Evolutionary conservation across 2,329 filamentous ascomycete species (phyloP).

Genomic region (Sarocladium oryzae): DNA sequence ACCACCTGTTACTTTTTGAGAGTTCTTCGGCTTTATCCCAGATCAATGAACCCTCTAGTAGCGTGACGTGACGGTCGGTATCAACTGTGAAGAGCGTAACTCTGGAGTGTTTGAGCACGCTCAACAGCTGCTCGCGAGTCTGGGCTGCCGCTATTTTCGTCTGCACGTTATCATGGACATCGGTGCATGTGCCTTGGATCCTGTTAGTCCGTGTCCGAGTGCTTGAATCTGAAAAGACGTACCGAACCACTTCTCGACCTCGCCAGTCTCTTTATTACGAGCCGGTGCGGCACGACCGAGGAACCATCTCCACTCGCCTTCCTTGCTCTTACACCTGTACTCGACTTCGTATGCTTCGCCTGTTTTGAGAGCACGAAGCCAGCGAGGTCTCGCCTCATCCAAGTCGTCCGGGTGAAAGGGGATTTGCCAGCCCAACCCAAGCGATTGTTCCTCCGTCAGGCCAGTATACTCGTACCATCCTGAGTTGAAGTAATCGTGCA

Average conservation of each 20-base stretch:
- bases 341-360: slow-evolving; percentile 65
- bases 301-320: slow-evolving; percentile 75
- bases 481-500: slow-evolving; percentile 67
- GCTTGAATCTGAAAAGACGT: slow-evolving; percentile 13
- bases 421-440: slow-evolving; percentile 55
- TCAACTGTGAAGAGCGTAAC: slow-evolving; percentile 73
- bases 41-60: slow-evolving; percentile 63
- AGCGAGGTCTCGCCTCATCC: slow-evolving; percentile 44
- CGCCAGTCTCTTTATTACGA: slow-evolving; percentile 55
- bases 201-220: slow-evolving; percentile 3
- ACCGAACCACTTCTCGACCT: slow-evolving; percentile 75
- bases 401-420: slow-evolving; percentile 68
- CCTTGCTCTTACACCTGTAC: slow-evolving; percentile 59
- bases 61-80: slow-evolving; percentile 50
- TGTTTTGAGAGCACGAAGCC: slow-evolving; percentile 57
- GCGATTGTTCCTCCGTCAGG: slow-evolving; percentile 52
- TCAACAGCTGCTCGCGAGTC: slow-evolving; percentile 63
- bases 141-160: slow-evolving; percentile 59
- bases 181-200: slow-evolving; percentile 57
- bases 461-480: slow-evolving; percentile 80
- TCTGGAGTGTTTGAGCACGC: slow-evolving; percentile 67
- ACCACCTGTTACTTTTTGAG: slow-evolving; percentile 37
- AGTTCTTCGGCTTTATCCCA: slow-evolving; percentile 38
- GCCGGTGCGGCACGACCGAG: slow-evolving; percentile 65
- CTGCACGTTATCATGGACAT: slow-evolving; percentile 69